Percentiles rank a stretch among this genome's conserved stretches.
These are phyloP conservation scores for Capronia coronata DNA, from an alignment of 2,329 filamentous ascomycete genomes.

Conservation along the genomic window DNA sequence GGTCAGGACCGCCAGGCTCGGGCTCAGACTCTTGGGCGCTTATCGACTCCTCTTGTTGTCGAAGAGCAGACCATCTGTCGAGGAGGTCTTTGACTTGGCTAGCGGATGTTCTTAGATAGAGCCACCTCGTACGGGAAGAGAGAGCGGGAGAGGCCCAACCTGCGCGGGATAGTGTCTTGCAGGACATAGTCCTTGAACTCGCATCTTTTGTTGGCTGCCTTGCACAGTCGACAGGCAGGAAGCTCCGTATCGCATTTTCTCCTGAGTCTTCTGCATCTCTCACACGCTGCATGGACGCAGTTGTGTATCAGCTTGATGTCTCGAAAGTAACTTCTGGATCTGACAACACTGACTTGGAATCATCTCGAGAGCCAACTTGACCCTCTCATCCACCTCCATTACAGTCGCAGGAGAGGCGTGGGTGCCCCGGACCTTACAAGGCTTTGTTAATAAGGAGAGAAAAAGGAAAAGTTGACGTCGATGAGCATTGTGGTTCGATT, in stretches of 20 bases:
- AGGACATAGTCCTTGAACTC: conserved; percentile 2
- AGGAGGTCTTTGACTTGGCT: conserved; percentile 2
- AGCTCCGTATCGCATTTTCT: conserved; percentile 3
- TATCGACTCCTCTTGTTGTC: not conserved
- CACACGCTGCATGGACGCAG: not conserved
- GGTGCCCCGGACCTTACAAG: no score
- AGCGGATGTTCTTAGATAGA: not conserved
- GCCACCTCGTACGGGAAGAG: not conserved
- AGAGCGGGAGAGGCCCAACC: not conserved
- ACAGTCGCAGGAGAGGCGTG: not conserved
- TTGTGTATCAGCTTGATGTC: not conserved
- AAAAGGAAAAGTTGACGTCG: no score
- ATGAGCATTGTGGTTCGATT: no score
- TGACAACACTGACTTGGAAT: conserved; percentile 1
- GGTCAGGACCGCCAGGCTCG: no score
- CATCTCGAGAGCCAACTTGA: conserved; percentile 1
- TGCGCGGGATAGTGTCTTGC: not conserved
- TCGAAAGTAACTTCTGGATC: no score
- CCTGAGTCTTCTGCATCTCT: conserved; percentile 1
- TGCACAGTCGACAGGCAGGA: not conserved
- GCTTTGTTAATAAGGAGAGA: not conserved
- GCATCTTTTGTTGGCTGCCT: not conserved
- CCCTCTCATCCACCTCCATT: not conserved
- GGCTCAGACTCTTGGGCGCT: not conserved
- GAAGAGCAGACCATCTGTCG: not conserved